Evolutionary conservation across 2,329 filamentous ascomycete genomes (phyloP), one percentile per base, ranked within the genome.

Genomic region (Paecilomyces sp.): DNA sequence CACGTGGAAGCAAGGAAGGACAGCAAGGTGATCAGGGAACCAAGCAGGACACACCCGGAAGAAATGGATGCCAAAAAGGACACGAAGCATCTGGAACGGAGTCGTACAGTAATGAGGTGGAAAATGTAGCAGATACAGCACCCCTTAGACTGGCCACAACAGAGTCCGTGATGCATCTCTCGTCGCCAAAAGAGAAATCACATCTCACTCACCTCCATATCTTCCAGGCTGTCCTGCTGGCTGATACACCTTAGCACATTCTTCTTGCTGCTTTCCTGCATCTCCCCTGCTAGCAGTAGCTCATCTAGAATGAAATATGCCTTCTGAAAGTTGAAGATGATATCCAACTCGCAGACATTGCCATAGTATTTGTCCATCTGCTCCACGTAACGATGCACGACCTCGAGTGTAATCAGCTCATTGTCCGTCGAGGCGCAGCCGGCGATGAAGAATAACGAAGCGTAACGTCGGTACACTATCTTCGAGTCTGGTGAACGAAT

Each of bases 331-430:
- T 96, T 97, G 85, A 99, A 99, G 76, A 99, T 99, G 78, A 97
- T 97, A 76, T 97, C 92, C 65, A 99, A 85, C 80, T 99, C 94
- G 87, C 94, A 99, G 61, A 99, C 94, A 76, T 99, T 99, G 77
- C 94, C 94, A 77, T 97, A 99, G 81, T 99, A 99, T 77, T 99
- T 99, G 83, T 99, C 94, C 94, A 99, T 99, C 80, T 99, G 94
- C 78, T 99, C 94, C 73, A 99, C 94, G 75, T 99, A 99, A 78
- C 94, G 91, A 77, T 99, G 94, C 70, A 99, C 95, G 73, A 99
- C 92, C 77, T 99, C 94, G 73, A 99, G 91, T 25, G 91, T 96
- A 75, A 97, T 97, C 72, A 99, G 82, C 75, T 99, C 94, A 78
- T 99, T 99, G 78, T 99, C 94, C 64, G 91, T 92, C n/a, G 92